Evolutionary conservation across 73 alveolate genomes (phyloP).

Genomic region (Symbiodinium natans): DNA sequence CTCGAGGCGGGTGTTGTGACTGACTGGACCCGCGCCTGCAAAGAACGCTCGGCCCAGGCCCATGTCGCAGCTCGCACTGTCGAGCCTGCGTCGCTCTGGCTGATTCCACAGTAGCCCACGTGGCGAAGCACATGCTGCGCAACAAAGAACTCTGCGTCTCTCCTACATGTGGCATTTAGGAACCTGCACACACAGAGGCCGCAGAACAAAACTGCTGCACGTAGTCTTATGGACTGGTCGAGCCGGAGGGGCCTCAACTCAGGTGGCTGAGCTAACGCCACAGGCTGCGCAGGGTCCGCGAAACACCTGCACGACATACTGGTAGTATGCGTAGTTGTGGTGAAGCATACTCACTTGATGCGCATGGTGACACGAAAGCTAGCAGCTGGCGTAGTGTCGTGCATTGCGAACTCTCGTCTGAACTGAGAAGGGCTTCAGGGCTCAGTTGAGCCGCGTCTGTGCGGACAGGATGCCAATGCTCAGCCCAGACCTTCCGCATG

Average conservation of each 20-base stretch:
- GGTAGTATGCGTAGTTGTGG: too few species aligned
- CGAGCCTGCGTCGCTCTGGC: constrained; percentile 5
- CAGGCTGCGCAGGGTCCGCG: background rate
- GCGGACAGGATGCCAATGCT: constrained; percentile 25
- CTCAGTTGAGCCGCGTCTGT: background rate
- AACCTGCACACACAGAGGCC: background rate
- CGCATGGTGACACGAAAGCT: too few species aligned
- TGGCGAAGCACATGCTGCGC: background rate
- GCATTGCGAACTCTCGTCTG: too few species aligned
- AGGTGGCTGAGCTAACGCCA: background rate
- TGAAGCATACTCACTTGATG: too few species aligned
- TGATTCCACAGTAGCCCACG: background rate
- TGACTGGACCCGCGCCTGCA: background rate
- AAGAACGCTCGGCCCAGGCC: constrained; percentile 85
- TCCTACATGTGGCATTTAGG: background rate
- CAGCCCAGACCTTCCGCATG: constrained; percentile 75
- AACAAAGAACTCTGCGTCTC: too few species aligned
- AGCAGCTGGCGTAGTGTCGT: too few species aligned
- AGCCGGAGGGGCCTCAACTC: background rate
- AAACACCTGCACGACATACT: background rate
- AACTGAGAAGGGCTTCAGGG: too few species aligned
- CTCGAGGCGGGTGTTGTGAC: background rate
- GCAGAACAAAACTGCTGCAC: background rate
- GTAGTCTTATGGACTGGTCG: background rate
- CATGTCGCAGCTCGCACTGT: constrained; percentile 69